Base-by-base conservation (phyloP, 148 eudicot genomes). In the Bassia scoparia region DNA sequence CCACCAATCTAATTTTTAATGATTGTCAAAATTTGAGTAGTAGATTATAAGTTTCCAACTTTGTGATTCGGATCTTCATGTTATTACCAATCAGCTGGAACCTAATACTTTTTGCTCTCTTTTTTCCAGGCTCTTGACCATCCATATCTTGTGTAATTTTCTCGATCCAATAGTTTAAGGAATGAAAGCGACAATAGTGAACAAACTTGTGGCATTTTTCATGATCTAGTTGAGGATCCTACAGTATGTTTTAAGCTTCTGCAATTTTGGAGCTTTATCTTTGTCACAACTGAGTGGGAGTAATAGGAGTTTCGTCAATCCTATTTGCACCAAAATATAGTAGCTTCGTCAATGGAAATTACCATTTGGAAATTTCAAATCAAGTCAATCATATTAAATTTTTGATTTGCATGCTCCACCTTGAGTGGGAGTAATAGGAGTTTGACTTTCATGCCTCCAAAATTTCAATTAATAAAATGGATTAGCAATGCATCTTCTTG, bases 71-170 rank as follows among this genome's bases (percentile, higher is more conserved):
- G 59, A 66, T 15, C 62, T 67, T 68, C 50, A 53, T 43, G 41
- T 67, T 74, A 24, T 77, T 49, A 43, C 73, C 71, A 31, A 52
- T 63, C 89, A 94, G 97, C 79, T 82, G 74, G 97, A 20, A 50
- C 38, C 44, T 73, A 24, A 49, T 62, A 12, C 54, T 63, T 73
- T 18, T 78, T 65, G 58, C 68, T 75, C 59, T 31, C 69, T 15
- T 37, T 54, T 68, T 41, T 33, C 67, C 85, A 95, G 97, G 97
- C 97, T 21, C 96, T 95, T 83, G 93, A 95, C 82, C 98, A 91
- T 83, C 99, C 97, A 69, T 89, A 95, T 82, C 97, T 95, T 77
- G 97, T 91, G 84, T 88, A 84, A 66, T 91, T 89, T 82, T 91
- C 98, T 66, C 81, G 80, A 26, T 23, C 89, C 70, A 83, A 89